Evolutionary conservation across 2,329 filamentous ascomycete species (phyloP).

Genomic region (Aspergillus puulaauensis): DNA sequence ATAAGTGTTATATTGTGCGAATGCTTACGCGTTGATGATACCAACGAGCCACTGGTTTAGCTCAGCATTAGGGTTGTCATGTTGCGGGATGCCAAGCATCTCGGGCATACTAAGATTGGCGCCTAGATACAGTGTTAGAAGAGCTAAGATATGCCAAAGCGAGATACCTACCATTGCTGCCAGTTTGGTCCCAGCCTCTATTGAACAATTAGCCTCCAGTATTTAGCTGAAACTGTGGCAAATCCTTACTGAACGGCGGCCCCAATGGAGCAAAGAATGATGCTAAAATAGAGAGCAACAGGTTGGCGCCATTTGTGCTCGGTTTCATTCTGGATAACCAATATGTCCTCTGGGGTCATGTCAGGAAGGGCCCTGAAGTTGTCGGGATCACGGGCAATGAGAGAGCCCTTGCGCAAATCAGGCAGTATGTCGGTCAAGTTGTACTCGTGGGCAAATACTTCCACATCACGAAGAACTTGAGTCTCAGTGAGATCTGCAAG

Average conservation of each 20-base stretch:
- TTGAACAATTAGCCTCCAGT: neutral
- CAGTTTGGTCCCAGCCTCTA: constrained; percentile 35
- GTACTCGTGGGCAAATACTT: constrained; percentile 43
- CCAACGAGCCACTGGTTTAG: constrained; percentile 63
- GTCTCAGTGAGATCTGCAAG: constrained; percentile 40
- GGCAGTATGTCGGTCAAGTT: constrained; percentile 42
- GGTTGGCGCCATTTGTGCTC: constrained; percentile 53
- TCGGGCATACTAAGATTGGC: constrained; percentile 53
- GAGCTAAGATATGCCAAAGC: neutral
- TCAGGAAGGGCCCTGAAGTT: constrained; percentile 46
- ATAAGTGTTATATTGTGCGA: constrained; percentile 28
- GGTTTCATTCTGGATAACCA: constrained; percentile 46
- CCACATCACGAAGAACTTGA: constrained; percentile 43
- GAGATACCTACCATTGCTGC: constrained; percentile 27
- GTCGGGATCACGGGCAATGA: constrained; percentile 50
- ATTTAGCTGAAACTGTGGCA: neutral
- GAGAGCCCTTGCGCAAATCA: constrained; percentile 48
- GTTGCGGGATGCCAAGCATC: constrained; percentile 46
- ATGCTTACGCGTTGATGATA: constrained; percentile 56
- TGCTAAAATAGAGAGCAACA: constrained; percentile 48
- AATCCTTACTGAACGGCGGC: constrained; percentile 50
- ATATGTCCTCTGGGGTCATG: constrained; percentile 43
- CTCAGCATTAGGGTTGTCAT: constrained; percentile 37
- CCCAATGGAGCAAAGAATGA: constrained; percentile 53
- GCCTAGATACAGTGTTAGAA: constrained; percentile 35